Base-by-base conservation (phyloP, 768 basidiomycete genomes). In the Clitopilus passeckerianus region DNA sequence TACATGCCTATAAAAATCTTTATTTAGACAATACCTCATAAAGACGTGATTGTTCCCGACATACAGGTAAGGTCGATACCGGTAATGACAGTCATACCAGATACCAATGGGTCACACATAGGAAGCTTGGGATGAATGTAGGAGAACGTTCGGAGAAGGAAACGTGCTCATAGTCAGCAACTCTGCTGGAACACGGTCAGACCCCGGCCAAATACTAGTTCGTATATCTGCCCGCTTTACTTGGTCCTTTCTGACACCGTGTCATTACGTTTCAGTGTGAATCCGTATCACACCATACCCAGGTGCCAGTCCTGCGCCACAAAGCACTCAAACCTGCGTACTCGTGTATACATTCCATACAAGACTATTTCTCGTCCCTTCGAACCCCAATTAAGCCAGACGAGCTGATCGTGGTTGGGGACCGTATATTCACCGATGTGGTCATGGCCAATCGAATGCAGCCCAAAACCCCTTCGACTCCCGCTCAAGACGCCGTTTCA, bases 91-190 rank as follows among this genome's bases (percentile, higher is more conserved):
- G n/a, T 12, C 56, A 30, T 44, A 43, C 41, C 15, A 15, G 27
- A 37, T 55, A 54, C 24, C 54, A 43, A 46, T 43, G 14, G 56
- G 35, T 61, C 16, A 61, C 12, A 34, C 34, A n/a, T 64, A 92
- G 90, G 77, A 82, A 10, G 83, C 90, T 6, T 98, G 95, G 95
- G 69, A 75, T 27, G 80, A 86, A 64, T 90, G 93, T 56, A 75
- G 85, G 46, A 71, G 80, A 44, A 79, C 82, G 0, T 98, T 98
- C 65, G 91, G 91, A 0, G 79, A 85, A 23, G 81, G 80, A 0
- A 89, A 93, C 60, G 83, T 99, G 5, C 75, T 99, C 61, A 85
- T 98, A 52, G 95, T 98, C 34, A 93, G 91, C 71, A 99, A 99
- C 69, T 95, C 95, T 18, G 93, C 93, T 0, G 95, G 96, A 1